Evolutionary conservation across 345 rosid species (phyloP), one percentile per base, ranked within the genome.

Genomic region (Aegle marmelos): DNA sequence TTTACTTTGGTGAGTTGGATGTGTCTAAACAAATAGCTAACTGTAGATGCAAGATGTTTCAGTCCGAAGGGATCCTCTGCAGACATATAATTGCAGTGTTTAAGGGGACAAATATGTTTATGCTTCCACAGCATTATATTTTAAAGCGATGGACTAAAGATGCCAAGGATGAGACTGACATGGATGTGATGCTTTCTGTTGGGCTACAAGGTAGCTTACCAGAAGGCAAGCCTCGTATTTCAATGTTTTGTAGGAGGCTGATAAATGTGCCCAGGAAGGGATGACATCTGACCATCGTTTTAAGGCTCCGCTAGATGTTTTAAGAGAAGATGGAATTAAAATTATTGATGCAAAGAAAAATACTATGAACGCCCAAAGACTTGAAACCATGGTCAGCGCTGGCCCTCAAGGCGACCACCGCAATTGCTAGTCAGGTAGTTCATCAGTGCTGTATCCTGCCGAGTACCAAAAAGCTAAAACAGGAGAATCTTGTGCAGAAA

Each of bases 41-140:
- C 36, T 79, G 84, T 67, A 76, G 82, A 60, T 85, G 86, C 79
- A 78, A 73, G 76, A 78, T 75, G 79, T 78, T 80, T 30, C 79
- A 85, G 77, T 82, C 78, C 65, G 82, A 76, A 62, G 82, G 86
- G 61, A 76, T 85, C 59, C 74, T 80, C 39, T 82, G 84, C 76
- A 76, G 86, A 74, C 82, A 78, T 69, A 81, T 83, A 17, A 31
- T 81, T 27, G 82, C 84, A 2, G 80, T 76, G 24, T 79, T 81
- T 78, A 85, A 69, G 62, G 78, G 79, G 22, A 70, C 74, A 5
- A 80, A 73, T 50, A 72, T 70, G 6, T 76, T 80, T 22, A 28
- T 68, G 31, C 77, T 82, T 78, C 88, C 81, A 2, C 76, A 58
- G 58, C 82, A 76, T 57, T 85, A 81, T 76, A 68, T 80, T 62